These are phyloP conservation scores for Pezicula carpinea DNA, from an alignment of 2,329 filamentous ascomycete species.

Conservation along the genomic window DNA sequence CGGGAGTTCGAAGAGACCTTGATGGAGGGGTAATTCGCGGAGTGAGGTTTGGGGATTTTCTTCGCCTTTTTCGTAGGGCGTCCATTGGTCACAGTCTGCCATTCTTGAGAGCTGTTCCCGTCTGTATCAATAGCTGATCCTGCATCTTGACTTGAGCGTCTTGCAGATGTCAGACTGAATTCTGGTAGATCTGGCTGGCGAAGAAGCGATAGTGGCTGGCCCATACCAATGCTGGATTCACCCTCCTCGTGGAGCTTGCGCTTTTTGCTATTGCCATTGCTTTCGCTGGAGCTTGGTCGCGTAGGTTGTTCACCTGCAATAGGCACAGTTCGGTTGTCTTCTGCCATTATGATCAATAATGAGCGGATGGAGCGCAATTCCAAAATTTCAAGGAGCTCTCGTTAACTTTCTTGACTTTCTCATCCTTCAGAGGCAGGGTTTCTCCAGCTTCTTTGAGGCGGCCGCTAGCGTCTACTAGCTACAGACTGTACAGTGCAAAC, in stretches of 20 bases:
- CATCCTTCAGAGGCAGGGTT: too few species aligned
- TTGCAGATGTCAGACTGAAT: conserved; percentile 28
- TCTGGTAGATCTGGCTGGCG: conserved; percentile 26
- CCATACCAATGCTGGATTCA: conserved; percentile 13
- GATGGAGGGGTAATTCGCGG: conserved; percentile 55
- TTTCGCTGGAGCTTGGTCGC: background rate
- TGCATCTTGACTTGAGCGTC: conserved; percentile 13
- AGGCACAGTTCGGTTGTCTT: background rate
- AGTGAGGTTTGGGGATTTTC: conserved; percentile 52
- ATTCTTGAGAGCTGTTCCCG: conserved; percentile 30
- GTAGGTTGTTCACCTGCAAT: background rate
- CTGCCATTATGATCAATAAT: background rate
- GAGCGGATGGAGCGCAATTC: too few species aligned
- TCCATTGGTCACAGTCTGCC: conserved; percentile 47
- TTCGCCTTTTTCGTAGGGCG: conserved; percentile 54
- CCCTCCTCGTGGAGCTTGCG: conserved; percentile 23
- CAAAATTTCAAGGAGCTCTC: too few species aligned
- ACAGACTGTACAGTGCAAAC: too few species aligned
- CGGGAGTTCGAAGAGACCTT: conserved; percentile 49
- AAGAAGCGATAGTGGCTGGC: conserved; percentile 18
- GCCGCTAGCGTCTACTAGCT: background rate
- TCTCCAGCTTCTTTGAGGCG: background rate
- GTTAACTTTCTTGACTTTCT: too few species aligned
- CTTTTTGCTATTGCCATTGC: conserved; percentile 18
- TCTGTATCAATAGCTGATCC: conserved; percentile 8